phyloP scores from a whole-genome alignment of 257 asterid genomes.

The Paraleonurus japonicus region DNA sequence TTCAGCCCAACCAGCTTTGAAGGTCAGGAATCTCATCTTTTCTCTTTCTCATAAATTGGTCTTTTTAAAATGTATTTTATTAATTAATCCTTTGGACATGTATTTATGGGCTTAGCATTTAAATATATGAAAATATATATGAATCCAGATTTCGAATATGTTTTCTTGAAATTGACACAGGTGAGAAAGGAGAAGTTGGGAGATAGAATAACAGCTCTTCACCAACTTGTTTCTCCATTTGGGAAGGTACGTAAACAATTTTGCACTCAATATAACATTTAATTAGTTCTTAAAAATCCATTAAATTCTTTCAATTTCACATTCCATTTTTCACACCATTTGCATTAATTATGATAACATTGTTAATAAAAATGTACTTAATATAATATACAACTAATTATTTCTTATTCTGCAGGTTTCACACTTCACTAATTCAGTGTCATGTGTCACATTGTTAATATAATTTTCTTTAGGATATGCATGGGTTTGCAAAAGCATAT shows the following conservation, averaged over 20 bases:
- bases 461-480: neutral
- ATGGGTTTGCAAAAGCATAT: neutral
- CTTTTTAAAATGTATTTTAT: neutral
- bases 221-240: constrained; percentile 97
- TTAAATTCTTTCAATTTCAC: neutral
- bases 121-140: neutral
- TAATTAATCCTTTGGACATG: neutral
- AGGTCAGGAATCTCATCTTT: constrained; percentile 45
- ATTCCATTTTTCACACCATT: neutral
- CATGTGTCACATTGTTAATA: neutral
- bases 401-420: neutral
- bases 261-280: neutral
- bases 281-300: neutral
- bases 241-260: constrained; percentile 86
- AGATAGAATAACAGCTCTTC: constrained; percentile 92
- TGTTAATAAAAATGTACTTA: neutral
- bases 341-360: neutral
- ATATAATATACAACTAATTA: neutral
- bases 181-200: constrained; percentile 95
- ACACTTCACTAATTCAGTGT: neutral
- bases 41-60: neutral
- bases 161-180: constrained; percentile 36
- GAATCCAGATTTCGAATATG: neutral
- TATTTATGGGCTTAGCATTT: constrained; percentile 11
- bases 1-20: constrained; percentile 75